Percentiles rank a stretch among this genome's conserved stretches.
phyloP scores from a whole-genome alignment of 768 basidiomycete species.

The Agaricus blazei region DNA sequence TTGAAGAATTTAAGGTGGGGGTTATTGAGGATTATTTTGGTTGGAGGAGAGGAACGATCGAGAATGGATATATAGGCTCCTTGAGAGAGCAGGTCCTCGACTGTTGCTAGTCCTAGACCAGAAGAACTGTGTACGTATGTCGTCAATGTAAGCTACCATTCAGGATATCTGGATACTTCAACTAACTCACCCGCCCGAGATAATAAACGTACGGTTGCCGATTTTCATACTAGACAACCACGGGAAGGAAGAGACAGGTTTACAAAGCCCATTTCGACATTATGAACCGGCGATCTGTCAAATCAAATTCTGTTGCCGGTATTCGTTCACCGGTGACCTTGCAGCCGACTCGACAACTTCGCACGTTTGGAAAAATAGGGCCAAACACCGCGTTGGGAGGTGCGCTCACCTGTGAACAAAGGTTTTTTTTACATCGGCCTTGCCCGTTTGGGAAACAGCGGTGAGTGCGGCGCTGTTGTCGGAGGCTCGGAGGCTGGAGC shows the following conservation, averaged over 20 bases:
- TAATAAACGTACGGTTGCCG: conserved; percentile 47
- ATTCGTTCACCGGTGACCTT: too few relatives aligned
- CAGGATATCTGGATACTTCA: background rate
- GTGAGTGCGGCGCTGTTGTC: too few relatives aligned
- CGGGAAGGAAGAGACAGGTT: background rate
- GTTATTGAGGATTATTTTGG: conserved; percentile 15
- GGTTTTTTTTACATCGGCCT: too few relatives aligned
- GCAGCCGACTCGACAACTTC: too few relatives aligned
- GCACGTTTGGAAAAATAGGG: too few relatives aligned
- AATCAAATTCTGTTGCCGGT: too few relatives aligned
- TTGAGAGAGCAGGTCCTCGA: conserved; percentile 35
- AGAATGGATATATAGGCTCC: conserved; percentile 47
- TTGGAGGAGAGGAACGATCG: conserved; percentile 39
- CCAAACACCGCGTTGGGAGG: too few relatives aligned
- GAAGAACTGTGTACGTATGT: conserved; percentile 35
- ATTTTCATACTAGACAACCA: conserved; percentile 34
- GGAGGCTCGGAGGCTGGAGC: too few relatives aligned
- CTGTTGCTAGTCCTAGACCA: conserved; percentile 53
- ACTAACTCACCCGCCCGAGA: conserved; percentile 48
- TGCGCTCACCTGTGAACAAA: too few relatives aligned
- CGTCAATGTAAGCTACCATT: background rate
- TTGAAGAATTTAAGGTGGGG: conserved; percentile 31
- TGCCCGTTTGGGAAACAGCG: too few relatives aligned
- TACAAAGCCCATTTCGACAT: background rate
- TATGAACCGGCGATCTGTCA: too few relatives aligned